Conservation (phyloP, 129 eudicot genomes). For the Flaveria linearis region DNA sequence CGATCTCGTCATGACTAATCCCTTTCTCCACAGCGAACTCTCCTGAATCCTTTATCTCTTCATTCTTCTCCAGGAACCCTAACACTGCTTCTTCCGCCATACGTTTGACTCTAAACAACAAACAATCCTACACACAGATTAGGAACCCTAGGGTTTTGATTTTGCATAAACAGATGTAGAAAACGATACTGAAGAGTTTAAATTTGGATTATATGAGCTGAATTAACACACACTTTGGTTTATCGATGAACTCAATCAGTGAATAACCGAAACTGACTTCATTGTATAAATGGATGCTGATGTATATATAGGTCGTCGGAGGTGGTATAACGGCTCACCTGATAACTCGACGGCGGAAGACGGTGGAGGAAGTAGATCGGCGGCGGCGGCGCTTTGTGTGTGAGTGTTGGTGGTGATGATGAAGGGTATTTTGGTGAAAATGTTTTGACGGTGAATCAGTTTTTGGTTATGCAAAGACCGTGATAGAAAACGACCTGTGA, state of each 20-base stretch:
- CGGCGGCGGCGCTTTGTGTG: neutral
- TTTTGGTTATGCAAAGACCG: neutral
- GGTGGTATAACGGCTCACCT: neutral
- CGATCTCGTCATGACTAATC: constrained; percentile 71
- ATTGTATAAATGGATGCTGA: neutral
- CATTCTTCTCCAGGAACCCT: constrained; percentile 58
- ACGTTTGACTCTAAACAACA: neutral
- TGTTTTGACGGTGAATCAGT: neutral
- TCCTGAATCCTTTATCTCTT: constrained; percentile 68
- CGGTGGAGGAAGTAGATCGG: constrained; percentile 13
- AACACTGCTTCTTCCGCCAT: constrained; percentile 90
- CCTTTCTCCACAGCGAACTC: constrained; percentile 60
- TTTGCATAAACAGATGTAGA: neutral
- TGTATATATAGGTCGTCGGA: neutral
- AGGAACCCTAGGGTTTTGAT: neutral
- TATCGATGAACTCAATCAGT: neutral
- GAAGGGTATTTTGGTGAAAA: neutral
- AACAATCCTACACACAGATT: neutral
- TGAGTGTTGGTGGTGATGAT: neutral
- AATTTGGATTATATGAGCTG: neutral
- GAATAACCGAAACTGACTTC: neutral
- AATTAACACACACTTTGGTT: neutral
- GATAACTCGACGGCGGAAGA: neutral
- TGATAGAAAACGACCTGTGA: neutral
- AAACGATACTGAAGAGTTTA: neutral